Evolutionary conservation across 2,329 filamentous ascomycete genomes (phyloP).

Genomic region (Epichloe glyceriae): DNA sequence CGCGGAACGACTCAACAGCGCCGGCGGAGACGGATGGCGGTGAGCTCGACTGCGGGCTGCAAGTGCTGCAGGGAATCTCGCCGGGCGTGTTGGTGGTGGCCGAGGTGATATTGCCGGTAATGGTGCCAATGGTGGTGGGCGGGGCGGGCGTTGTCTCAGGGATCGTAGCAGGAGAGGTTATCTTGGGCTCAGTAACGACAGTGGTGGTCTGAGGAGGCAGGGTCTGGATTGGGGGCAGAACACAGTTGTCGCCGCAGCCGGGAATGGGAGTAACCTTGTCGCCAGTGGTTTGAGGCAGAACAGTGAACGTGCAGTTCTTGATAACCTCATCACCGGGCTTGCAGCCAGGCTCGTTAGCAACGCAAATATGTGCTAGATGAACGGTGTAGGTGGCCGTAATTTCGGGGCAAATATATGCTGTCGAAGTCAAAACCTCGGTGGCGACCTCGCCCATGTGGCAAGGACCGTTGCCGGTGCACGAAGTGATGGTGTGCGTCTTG

Average conservation of each 20-base stretch:
- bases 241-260: slow-evolving; percentile 8
- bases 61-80: slow-evolving; percentile 6
- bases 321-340: slow-evolving; percentile 13
- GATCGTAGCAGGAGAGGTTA: not conserved
- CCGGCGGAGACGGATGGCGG: slow-evolving; percentile 9
- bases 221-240: slow-evolving; percentile 9
- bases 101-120: not conserved
- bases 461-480: slow-evolving; percentile 35
- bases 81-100: slow-evolving; percentile 3
- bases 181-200: not conserved
- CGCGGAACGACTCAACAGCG: slow-evolving; percentile 9
- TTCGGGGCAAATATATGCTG: slow-evolving; percentile 12
- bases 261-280: slow-evolving; percentile 13
- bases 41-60: slow-evolving; percentile 3
- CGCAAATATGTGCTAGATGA: slow-evolving; percentile 17
- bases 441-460: slow-evolving; percentile 12
- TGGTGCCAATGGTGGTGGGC: slow-evolving; percentile 1
- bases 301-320: slow-evolving; percentile 12
- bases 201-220: slow-evolving; percentile 1
- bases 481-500: slow-evolving; percentile 42
- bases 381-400: slow-evolving; percentile 17
- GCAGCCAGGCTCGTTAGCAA: slow-evolving; percentile 15
- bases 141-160: not conserved
- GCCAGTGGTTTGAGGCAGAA: slow-evolving; percentile 14
- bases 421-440: slow-evolving; percentile 14